Percentiles rank a stretch among this genome's conserved stretches.
Conservation (phyloP, 1,284 basidiomycete genomes). For the Pseudozyma pruni region DNA sequence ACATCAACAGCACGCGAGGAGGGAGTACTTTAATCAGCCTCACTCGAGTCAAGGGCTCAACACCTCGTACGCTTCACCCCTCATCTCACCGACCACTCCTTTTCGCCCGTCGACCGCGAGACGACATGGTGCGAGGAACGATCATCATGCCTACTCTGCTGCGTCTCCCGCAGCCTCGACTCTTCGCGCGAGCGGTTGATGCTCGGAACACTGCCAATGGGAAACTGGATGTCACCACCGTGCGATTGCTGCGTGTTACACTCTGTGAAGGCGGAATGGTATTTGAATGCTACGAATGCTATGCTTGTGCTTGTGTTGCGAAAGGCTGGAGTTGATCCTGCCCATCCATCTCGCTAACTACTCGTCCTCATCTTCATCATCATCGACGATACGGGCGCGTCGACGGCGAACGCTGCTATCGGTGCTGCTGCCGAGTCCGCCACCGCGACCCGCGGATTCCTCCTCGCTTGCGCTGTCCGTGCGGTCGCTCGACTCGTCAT, state of each 20-base stretch:
- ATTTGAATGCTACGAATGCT: too few relatives aligned
- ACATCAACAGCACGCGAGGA: too few relatives aligned
- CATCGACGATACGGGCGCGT: conserved; percentile 25
- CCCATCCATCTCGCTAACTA: neutral
- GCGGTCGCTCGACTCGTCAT: conserved; percentile 2
- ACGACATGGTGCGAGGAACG: too few relatives aligned
- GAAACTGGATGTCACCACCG: too few relatives aligned
- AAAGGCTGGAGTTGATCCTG: too few relatives aligned
- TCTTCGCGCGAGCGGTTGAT: conserved; percentile 4
- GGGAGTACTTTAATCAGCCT: too few relatives aligned
- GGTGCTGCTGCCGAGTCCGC: conserved; percentile 14
- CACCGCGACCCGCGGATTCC: conserved; percentile 1
- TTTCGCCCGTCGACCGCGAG: neutral
- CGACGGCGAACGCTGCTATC: conserved; percentile 28
- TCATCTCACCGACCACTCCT: conserved; percentile 7
- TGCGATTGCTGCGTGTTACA: neutral
- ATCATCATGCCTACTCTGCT: conserved; percentile 5
- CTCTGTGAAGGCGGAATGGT: too few relatives aligned
- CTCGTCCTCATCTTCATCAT: conserved; percentile 20
- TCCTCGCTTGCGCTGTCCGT: conserved; percentile 7
- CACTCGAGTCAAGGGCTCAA: too few relatives aligned
- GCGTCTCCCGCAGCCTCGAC: neutral
- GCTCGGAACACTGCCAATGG: too few relatives aligned
- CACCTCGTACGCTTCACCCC: conserved; percentile 1
- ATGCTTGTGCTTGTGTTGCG: too few relatives aligned